Evolutionary conservation across 1,284 basidiomycete species (phyloP).

Genomic region (Earliella scabrosa): DNA sequence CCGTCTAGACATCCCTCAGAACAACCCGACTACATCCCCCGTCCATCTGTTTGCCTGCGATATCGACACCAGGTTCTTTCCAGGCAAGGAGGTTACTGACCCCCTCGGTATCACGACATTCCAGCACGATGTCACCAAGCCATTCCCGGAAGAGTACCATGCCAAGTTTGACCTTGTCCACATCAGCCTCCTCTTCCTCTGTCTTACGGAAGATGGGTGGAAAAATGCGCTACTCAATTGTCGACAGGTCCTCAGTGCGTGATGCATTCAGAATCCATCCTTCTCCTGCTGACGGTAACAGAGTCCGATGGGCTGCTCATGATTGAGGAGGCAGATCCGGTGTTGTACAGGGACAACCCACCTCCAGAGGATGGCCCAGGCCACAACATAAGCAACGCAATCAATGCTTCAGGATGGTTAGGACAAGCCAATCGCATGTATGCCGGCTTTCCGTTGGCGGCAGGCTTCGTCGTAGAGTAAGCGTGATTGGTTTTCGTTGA

Average conservation of each 20-base stretch:
- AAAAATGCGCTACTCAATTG: conserved; percentile 7
- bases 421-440: conserved; percentile 12
- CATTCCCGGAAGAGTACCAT: conserved; percentile 8
- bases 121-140: conserved; percentile 16
- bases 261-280: too few species aligned
- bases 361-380: not conserved
- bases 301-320: conserved; percentile 8
- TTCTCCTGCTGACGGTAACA: too few species aligned
- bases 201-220: conserved; percentile 13
- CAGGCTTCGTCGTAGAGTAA: conserved; percentile 6
- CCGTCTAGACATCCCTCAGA: conserved; percentile 12
- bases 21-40: not conserved
- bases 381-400: not conserved
- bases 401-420: conserved; percentile 1
- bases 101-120: conserved; percentile 7
- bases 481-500: not conserved
- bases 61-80: conserved; percentile 10
- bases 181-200: conserved; percentile 7
- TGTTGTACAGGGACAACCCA: conserved; percentile 1
- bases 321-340: conserved; percentile 10
- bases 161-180: conserved; percentile 14
- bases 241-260: conserved; percentile 13
- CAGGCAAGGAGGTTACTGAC: not conserved
- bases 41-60: conserved; percentile 8
- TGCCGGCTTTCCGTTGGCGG: not conserved